Evolutionary conservation across 495 filamentous ascomycete genomes (phyloP).

Genomic region (Margaritispora aquatica): DNA sequence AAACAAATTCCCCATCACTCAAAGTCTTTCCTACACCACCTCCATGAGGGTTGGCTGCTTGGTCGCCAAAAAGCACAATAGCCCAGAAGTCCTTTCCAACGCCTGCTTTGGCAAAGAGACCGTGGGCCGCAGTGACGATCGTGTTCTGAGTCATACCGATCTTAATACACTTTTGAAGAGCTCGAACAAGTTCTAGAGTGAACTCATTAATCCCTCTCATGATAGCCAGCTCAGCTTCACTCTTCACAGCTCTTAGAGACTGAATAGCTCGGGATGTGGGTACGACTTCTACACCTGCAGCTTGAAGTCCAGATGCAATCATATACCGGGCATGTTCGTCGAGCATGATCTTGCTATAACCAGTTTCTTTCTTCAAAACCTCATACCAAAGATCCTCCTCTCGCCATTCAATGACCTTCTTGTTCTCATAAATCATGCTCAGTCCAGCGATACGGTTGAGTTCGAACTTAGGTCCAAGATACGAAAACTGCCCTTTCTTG

Average conservation of each 20-base stretch:
- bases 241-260: constrained; percentile 24
- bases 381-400: constrained; percentile 24
- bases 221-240: constrained; percentile 19
- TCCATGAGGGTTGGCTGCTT: constrained; percentile 25
- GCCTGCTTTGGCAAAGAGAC: constrained; percentile 22
- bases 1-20: constrained; percentile 22
- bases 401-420: constrained; percentile 19
- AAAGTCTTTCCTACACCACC: constrained; percentile 19
- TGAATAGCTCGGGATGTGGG: constrained; percentile 18
- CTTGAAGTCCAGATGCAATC: constrained; percentile 23
- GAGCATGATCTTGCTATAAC: constrained; percentile 22
- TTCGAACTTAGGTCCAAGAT: constrained; percentile 26
- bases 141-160: constrained; percentile 24
- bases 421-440: constrained; percentile 22
- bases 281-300: constrained; percentile 18
- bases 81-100: constrained; percentile 24
- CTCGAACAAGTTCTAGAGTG: constrained; percentile 19
- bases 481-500: constrained; percentile 18
- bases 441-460: constrained; percentile 21
- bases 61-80: constrained; percentile 24
- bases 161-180: constrained; percentile 23
- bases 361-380: constrained; percentile 16
- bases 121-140: constrained; percentile 12
- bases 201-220: constrained; percentile 24
- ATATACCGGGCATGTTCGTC: constrained; percentile 26